Percentiles rank a stretch among this genome's conserved stretches.
These are phyloP conservation scores for Neopestalotiopsis sp. DNA, from an alignment of 2,329 filamentous ascomycete genomes.

Conservation along the genomic window DNA sequence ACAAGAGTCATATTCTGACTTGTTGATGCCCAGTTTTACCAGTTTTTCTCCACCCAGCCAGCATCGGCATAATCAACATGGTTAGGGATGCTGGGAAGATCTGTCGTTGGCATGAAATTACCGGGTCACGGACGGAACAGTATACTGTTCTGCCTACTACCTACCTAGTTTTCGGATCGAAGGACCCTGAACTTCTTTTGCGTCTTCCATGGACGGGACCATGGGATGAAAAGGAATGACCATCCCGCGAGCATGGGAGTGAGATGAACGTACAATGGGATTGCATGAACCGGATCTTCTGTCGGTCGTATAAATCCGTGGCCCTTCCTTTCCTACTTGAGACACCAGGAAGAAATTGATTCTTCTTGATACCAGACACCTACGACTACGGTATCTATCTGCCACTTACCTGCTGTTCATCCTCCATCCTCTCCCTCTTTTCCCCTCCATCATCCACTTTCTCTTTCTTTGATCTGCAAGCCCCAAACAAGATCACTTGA, in stretches of 20 bases:
- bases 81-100: neutral
- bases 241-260: neutral
- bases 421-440: neutral
- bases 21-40: slow-evolving; percentile 15
- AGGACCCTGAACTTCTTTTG: slow-evolving; percentile 9
- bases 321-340: neutral
- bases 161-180: neutral
- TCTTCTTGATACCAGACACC: neutral
- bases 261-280: neutral
- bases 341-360: neutral
- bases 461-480: slow-evolving; percentile 8
- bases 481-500: neutral
- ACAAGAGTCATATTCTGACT: slow-evolving; percentile 15
- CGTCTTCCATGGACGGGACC: neutral
- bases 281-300: neutral
- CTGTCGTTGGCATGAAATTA: neutral
- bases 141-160: neutral
- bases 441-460: neutral
- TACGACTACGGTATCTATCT: neutral
- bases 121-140: neutral
- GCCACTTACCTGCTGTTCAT: neutral
- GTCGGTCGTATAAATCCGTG: neutral
- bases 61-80: slow-evolving; percentile 14
- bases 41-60: slow-evolving; percentile 1
- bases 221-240: neutral